Evolutionary conservation across 805 yeast species (phyloP), one percentile per base, ranked within the genome.

Genomic region (Isabelozyma rhagii): DNA sequence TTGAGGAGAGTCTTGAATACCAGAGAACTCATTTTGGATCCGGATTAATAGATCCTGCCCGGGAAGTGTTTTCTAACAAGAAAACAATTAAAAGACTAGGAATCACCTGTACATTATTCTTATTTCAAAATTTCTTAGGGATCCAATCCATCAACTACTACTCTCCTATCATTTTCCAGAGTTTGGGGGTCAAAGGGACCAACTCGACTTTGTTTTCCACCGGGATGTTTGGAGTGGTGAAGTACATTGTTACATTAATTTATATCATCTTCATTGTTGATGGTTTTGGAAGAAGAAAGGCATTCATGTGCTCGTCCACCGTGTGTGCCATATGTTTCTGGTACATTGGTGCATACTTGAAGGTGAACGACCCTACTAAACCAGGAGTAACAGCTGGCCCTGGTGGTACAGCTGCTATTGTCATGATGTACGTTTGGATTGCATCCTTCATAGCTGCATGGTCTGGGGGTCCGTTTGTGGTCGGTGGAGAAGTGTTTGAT

Each of bases 381-480:
- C 65, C 67, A 0, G 72, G 71, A 5, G 57, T 47, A 29, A 42
- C 38, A 39, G 68, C 72, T 8, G 74, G 73, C 15, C 73, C 71
- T 25, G 75, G 72, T 2, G 75, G 72, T 38, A 66, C 61, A 25
- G 72, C 71, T 8, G 74, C 74, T 15, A 66, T 69, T 48, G 72
- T 58, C n/a, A 58, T 69, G 64, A 69, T 71, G 74, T 71, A 71
- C 54, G 57, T 71, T 39, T 71, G 75, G 75, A 68, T 71, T 28
- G 75, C 74, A 5, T 66, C 72, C 3, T 71, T 71, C 46, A 71
- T 71, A 18, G 58, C 64, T 39, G 74, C 73, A 5, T 71, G 75
- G 75, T 66, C 71, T 6, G 74, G 71, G 1, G 74, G 74, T 17
- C 76, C 75, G 6, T 71, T 67, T 55, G 74, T 71, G 18, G 68